phyloP scores from a whole-genome alignment of 2,329 filamentous ascomycete species.

The Microdochium bolleyi region DNA sequence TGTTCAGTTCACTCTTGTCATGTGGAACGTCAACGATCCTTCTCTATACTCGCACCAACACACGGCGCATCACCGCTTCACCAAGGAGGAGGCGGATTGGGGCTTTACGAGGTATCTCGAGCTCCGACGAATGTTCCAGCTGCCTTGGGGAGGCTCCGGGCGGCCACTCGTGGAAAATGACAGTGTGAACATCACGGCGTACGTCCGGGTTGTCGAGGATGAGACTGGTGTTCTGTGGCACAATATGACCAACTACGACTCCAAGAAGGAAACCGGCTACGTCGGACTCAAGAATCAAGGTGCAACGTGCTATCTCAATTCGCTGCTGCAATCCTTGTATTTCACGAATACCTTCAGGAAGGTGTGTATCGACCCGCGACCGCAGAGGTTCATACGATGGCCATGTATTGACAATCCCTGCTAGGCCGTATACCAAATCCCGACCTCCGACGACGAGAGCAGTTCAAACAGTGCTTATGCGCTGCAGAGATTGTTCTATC shows the following conservation, averaged over 20 bases:
- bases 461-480: slow-evolving; percentile 87
- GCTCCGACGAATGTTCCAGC: slow-evolving; percentile 73
- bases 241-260: slow-evolving; percentile 91
- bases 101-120: slow-evolving; percentile 97
- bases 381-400: neutral
- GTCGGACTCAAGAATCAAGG: slow-evolving; percentile 96
- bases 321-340: slow-evolving; percentile 74
- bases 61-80: slow-evolving; percentile 90
- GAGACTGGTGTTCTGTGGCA: slow-evolving; percentile 87
- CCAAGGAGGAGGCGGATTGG: slow-evolving; percentile 94
- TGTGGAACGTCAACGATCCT: slow-evolving; percentile 94
- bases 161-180: slow-evolving; percentile 74
- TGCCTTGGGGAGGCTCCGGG: slow-evolving; percentile 61
- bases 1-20: slow-evolving; percentile 86
- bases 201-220: slow-evolving; percentile 74
- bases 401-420: slow-evolving; percentile 5
- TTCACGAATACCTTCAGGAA: slow-evolving; percentile 93
- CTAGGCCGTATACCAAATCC: slow-evolving; percentile 93
- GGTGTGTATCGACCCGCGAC: slow-evolving; percentile 33
- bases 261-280: slow-evolving; percentile 97
- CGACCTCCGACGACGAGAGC: slow-evolving; percentile 76
- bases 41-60: slow-evolving; percentile 66
- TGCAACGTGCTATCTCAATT: slow-evolving; percentile 84
- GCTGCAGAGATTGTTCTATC: slow-evolving; percentile 88
- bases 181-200: slow-evolving; percentile 71